These are phyloP conservation scores for Sicyos edulis DNA, from an alignment of 306 rosid genomes.

Conservation along the genomic window DNA sequence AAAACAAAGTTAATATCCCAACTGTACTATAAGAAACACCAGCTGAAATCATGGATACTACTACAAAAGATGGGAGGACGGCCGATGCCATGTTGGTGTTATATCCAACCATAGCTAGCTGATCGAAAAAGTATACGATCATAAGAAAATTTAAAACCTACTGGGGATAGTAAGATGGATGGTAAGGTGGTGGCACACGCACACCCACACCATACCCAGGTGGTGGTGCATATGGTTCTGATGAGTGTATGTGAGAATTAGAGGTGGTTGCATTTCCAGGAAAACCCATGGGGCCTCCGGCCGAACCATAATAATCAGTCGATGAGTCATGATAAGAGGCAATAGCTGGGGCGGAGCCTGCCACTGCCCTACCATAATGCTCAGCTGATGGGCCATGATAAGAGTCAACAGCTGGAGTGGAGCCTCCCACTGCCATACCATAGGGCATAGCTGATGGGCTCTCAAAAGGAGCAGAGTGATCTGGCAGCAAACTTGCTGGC, in stretches of 20 bases:
- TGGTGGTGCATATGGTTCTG: conserved; percentile 35
- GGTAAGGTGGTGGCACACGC: conserved; percentile 40
- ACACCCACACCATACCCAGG: conserved; percentile 40
- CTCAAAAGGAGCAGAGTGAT: conserved; percentile 38
- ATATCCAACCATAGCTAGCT: conserved; percentile 24
- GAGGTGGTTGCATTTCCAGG: conserved; percentile 37
- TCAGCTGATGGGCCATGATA: conserved; percentile 46
- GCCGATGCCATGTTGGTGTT: conserved; percentile 21
- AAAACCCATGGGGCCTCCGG: conserved; percentile 43
- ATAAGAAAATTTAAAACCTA: conserved; percentile 29
- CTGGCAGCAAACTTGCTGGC: conserved; percentile 46
- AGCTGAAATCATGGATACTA: neutral
- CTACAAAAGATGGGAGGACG: neutral
- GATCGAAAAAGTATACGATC: conserved; percentile 29
- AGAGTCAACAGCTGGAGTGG: conserved; percentile 34
- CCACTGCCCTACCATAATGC: conserved; percentile 39
- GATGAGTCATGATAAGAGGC: conserved; percentile 44
- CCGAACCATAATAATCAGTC: conserved; percentile 43
- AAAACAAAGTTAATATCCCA: neutral
- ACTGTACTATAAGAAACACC: neutral
- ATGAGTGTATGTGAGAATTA: conserved; percentile 41
- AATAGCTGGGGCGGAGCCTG: conserved; percentile 36
- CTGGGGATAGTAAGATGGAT: conserved; percentile 46
- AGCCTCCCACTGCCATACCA: conserved; percentile 43
- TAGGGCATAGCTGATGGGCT: conserved; percentile 37